phyloP scores from a whole-genome alignment of 2,329 filamentous ascomycete genomes.

The Elsinoe arachidis region DNA sequence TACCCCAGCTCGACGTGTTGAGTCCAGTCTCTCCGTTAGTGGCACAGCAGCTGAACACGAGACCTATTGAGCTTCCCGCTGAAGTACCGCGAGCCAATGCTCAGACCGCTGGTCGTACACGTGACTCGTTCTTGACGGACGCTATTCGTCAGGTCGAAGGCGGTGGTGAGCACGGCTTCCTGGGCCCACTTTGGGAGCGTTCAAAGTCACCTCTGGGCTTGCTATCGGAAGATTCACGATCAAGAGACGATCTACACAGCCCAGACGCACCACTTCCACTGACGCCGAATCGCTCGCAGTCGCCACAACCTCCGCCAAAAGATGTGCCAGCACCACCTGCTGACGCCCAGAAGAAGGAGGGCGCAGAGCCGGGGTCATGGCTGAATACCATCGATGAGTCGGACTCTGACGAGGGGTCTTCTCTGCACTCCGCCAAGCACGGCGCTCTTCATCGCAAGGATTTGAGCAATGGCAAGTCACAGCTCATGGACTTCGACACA shows the following conservation, averaged over 20 bases:
- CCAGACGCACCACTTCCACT: conserved; percentile 61
- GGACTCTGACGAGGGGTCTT: conserved; percentile 70
- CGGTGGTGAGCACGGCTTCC: conserved; percentile 13
- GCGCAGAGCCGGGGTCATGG: conserved; percentile 24
- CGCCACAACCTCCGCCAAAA: conserved; percentile 29
- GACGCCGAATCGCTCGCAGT: conserved; percentile 53
- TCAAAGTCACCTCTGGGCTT: conserved; percentile 15
- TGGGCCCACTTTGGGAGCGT: conserved; percentile 18
- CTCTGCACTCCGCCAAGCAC: conserved; percentile 70
- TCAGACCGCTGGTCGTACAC: conserved; percentile 15
- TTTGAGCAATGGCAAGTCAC: conserved; percentile 58
- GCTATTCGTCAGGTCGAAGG: conserved; percentile 35
- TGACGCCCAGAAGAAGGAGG: conserved; percentile 5
- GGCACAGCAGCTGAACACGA: background rate
- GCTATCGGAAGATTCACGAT: background rate
- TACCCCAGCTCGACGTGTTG: conserved; percentile 9
- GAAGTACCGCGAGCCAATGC: background rate
- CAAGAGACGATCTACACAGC: conserved; percentile 10
- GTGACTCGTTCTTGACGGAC: conserved; percentile 33
- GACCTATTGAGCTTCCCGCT: background rate
- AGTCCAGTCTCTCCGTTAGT: conserved; percentile 10
- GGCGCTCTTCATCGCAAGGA: conserved; percentile 62
- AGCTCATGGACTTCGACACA: conserved; percentile 83
- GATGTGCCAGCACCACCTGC: background rate
- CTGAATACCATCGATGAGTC: conserved; percentile 64